phyloP scores from a whole-genome alignment of 2,329 filamentous ascomycete genomes.

The Chrysoporthe puriensis region DNA sequence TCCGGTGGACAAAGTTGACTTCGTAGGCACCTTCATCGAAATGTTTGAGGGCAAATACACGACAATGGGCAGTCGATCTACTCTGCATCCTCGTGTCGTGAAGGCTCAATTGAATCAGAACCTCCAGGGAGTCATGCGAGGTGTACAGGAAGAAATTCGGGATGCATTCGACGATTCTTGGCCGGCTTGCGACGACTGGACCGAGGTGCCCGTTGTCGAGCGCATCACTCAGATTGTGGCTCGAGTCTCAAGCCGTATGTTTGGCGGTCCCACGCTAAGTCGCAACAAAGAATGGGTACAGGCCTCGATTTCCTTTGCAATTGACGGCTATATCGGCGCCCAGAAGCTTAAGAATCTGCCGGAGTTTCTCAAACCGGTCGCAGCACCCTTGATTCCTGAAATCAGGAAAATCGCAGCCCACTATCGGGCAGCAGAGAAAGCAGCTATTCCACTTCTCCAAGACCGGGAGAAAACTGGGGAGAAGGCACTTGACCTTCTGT shows the following conservation, averaged over 20 bases:
- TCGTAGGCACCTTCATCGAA: slow-evolving; percentile 35
- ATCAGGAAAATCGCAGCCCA: slow-evolving; percentile 36
- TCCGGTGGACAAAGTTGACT: slow-evolving; percentile 35
- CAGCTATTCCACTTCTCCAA: slow-evolving; percentile 35
- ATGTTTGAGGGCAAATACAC: slow-evolving; percentile 41
- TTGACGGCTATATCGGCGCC: slow-evolving; percentile 36
- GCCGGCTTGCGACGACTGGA: slow-evolving; percentile 29
- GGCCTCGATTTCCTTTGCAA: slow-evolving; percentile 36
- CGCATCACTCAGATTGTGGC: slow-evolving; percentile 35
- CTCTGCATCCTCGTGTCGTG: slow-evolving; percentile 35
- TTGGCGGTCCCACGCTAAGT: slow-evolving; percentile 33
- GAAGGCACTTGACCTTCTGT: slow-evolving; percentile 32
- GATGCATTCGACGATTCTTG: slow-evolving; percentile 32
- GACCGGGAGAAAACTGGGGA: slow-evolving; percentile 24
- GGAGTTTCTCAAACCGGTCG: slow-evolving; percentile 34
- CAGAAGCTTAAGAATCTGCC: slow-evolving; percentile 32
- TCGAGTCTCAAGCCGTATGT: slow-evolving; percentile 38
- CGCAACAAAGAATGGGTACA: slow-evolving; percentile 38
- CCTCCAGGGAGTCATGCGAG: slow-evolving; percentile 14
- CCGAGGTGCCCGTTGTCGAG: not conserved
- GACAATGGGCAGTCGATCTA: slow-evolving; percentile 36
- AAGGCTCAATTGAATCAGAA: slow-evolving; percentile 35
- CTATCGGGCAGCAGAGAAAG: slow-evolving; percentile 31
- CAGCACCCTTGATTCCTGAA: slow-evolving; percentile 17
- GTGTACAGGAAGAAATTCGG: slow-evolving; percentile 33